Percentiles rank a stretch among this genome's conserved stretches.
Evolutionary conservation across 805 yeast species (phyloP).

Genomic region (Lipomyces yamadae): DNA sequence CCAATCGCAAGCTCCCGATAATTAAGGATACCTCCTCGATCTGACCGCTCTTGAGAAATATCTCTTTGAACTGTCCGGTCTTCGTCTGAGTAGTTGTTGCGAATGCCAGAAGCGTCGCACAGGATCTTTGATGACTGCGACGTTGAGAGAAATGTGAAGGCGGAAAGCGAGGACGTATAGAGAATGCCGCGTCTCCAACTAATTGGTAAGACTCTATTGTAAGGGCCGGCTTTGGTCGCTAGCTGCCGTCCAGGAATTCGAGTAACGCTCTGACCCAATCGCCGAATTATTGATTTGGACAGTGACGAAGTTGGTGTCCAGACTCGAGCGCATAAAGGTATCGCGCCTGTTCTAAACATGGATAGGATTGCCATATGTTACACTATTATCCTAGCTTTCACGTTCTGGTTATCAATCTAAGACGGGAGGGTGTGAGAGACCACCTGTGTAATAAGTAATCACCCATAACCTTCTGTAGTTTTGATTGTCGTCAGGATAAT

Average conservation of each 20-base stretch:
- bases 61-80: neutral
- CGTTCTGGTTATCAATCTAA: neutral
- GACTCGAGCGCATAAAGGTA: neutral
- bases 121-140: neutral
- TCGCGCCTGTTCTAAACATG: neutral
- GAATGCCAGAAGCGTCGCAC: conserved; percentile 14
- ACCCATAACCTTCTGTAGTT: too few species aligned
- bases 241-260: neutral
- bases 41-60: conserved; percentile 41
- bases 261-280: neutral
- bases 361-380: neutral
- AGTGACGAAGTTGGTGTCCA: neutral
- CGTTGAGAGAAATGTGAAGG: neutral
- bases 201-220: too few species aligned
- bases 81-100: conserved; percentile 5
- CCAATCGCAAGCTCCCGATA: conserved; percentile 63
- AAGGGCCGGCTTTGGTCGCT: neutral
- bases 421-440: neutral
- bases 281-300: neutral
- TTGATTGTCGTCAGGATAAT: too few species aligned
- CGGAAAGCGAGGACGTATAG: neutral
- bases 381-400: neutral
- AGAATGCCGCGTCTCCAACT: neutral
- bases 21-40: conserved; percentile 45
- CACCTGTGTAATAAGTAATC: neutral